Percentiles rank a stretch among this genome's conserved stretches.
Conservation (phyloP, 108 stramenopile genomes). For the Cafeteria roenbergensis region DNA sequence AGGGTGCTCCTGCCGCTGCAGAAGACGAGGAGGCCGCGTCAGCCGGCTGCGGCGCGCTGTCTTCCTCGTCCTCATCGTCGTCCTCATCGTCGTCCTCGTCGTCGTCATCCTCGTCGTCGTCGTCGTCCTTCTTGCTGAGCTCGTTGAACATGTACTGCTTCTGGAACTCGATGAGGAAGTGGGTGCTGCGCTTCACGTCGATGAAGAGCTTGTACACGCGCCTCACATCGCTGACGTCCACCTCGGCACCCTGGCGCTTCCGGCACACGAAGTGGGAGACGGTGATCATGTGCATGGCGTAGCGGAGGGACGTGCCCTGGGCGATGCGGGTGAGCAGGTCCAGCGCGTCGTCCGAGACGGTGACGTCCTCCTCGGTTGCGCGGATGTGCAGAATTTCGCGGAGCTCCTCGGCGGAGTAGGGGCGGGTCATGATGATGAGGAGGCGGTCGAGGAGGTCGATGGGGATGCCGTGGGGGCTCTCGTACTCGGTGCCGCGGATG, state of each 20-base stretch:
- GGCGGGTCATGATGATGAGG: constrained; percentile 82
- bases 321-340: constrained; percentile 87
- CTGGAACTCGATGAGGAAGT: constrained; percentile 96
- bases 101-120: too few species aligned
- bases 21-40: too few species aligned
- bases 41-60: constrained; percentile 32
- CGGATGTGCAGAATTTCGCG: constrained; percentile 61
- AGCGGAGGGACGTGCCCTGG: constrained; percentile 85
- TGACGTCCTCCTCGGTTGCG: constrained; percentile 91
- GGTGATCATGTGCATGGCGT: constrained; percentile 97
- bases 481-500: constrained; percentile 81
- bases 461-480: constrained; percentile 88
- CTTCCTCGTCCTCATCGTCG: constrained; percentile 50
- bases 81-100: too few species aligned
- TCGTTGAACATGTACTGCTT: constrained; percentile 83
- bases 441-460: constrained; percentile 85
- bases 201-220: constrained; percentile 79
- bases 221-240: constrained; percentile 71
- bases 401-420: constrained; percentile 75
- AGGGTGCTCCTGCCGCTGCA: too few species aligned
- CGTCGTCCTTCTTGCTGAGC: constrained; percentile 47
- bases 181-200: constrained; percentile 89
- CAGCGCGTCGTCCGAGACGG: constrained; percentile 82
- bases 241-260: constrained; percentile 70
- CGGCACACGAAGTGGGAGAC: constrained; percentile 65